Percentiles rank a stretch among this genome's conserved stretches.
Conservation (phyloP, 805 yeast genomes). For the Ogataea zsoltii region DNA sequence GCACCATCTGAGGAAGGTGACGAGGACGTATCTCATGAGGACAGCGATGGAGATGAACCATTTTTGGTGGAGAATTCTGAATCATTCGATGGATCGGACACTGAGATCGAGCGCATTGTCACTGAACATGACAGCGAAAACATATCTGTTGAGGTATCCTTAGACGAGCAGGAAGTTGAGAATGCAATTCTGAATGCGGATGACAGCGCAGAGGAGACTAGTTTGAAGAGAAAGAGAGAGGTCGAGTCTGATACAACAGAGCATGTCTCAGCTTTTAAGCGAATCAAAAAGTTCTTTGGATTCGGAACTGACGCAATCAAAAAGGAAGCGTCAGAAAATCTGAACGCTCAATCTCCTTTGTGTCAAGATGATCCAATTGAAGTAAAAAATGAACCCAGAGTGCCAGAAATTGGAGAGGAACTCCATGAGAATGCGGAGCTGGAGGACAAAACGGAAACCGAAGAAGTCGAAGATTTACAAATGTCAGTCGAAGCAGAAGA, state of each 20-base stretch:
- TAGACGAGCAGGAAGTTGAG: conserved; percentile 16
- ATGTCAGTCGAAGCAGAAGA: not conserved
- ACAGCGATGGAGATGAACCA: conserved; percentile 7
- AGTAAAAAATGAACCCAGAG: no score
- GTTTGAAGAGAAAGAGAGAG: conserved; percentile 1
- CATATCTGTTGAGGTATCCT: not conserved
- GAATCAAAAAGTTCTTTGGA: conserved; percentile 2
- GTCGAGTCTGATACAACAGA: not conserved
- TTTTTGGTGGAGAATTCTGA: conserved; percentile 6
- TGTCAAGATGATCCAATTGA: no score
- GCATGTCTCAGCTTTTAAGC: not conserved
- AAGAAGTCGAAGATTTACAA: not conserved
- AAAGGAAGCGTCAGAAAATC: not conserved
- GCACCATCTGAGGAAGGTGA: not conserved
- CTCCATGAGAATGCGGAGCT: not conserved
- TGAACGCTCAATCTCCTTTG: no score
- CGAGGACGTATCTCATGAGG: conserved; percentile 7
- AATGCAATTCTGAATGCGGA: not conserved
- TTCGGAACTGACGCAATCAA: not conserved
- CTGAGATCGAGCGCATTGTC: conserved; percentile 10
- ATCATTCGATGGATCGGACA: conserved; percentile 8
- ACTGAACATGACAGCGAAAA: conserved; percentile 8
- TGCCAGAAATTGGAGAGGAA: not conserved
- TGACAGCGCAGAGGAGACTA: not conserved
- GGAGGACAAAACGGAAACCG: not conserved